Base-by-base conservation (phyloP, 2,329 filamentous ascomycete species). In the Zymoseptoria ardabiliae region DNA sequence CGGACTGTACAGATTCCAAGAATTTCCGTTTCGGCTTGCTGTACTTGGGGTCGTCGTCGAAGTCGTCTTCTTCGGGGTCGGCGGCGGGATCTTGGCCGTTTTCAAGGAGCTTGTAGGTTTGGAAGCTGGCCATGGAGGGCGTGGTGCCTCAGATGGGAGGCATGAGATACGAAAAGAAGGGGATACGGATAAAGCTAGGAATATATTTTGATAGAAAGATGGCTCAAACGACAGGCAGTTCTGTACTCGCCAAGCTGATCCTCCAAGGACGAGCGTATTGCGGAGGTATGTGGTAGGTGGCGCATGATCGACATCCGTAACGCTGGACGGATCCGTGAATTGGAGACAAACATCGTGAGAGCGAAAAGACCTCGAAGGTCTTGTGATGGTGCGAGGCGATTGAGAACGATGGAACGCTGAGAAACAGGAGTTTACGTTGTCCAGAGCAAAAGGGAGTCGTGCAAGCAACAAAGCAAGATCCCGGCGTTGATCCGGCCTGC, bases 21-120 rank as follows among this genome's bases (percentile, higher is more conserved):
- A 57, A 61, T 22, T 49, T 56, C 48, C 58, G 54, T 35, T 41
- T 54, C 23, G 49, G 49, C 17, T 61, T 59, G 28, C 51, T 54
- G 21, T 41, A 3, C 9, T 45, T 28, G 13, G 57, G 35, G n/a
- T 56, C 25, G 13, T 17, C 22, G 30, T 58, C 35, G 17, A 50
- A 50, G 35, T 45, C 35, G 2, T 45, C 25, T 19, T 54, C 48
- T 21, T 30, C 55, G 2, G 52, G 53, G 21, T 58, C 59, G 20
- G 35, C 51, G 23, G 61, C 56, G 13, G 55, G 59, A n/a, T 23
- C 51, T 25, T 65, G 60, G 8, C 60, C 63, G 50, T 61, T 60
- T 52, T 62, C 62, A 20, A 65, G 58, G 22, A 60, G 55, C 35
- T 62, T 62, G 60, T 65, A 65, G 7, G 58, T 60, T 28, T 64